Percentiles rank a stretch among this genome's conserved stretches.
Conservation (phyloP, 257 asterid genomes). For the Solanum lignicaule region DNA sequence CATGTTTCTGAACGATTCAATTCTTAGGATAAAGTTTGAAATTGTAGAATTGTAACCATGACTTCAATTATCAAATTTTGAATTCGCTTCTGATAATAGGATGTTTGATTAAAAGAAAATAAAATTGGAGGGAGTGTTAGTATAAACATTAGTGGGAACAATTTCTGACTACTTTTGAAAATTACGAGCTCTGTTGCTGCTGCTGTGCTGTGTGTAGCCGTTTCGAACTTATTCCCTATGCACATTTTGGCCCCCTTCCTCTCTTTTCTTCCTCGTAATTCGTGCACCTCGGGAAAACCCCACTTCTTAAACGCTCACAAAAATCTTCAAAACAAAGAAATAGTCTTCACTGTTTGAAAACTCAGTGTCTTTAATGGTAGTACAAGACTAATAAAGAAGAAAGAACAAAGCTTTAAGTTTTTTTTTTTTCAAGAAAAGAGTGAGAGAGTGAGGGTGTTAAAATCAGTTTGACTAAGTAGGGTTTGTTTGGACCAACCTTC, state of each 20-base stretch:
- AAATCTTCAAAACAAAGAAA: not conserved
- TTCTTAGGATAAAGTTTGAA: not conserved
- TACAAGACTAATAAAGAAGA: not conserved
- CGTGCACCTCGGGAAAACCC: slow-evolving; percentile 18
- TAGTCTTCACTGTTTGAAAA: not conserved
- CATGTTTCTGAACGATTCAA: fast-evolving
- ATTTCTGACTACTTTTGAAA: not conserved
- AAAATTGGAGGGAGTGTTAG: not conserved
- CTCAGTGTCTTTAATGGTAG: not conserved
- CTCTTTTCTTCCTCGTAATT: slow-evolving; percentile 19
- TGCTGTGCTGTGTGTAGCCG: not conserved
- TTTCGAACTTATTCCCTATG: slow-evolving; percentile 1
- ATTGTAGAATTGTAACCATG: fast-evolving
- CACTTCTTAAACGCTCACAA: slow-evolving; percentile 17
- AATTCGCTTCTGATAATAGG: fast-evolving
- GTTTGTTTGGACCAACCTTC: slow-evolving; percentile 4
- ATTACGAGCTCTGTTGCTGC: not conserved
- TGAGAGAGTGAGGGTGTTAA: slow-evolving; percentile 10
- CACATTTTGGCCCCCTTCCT: not conserved
- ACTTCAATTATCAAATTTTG: not conserved
- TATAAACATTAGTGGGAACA: not conserved
- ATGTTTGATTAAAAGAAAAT: not conserved
- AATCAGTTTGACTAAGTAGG: slow-evolving; percentile 18
- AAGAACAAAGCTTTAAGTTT: not conserved
- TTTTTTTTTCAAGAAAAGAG: not conserved